Evolutionary conservation across 2,329 filamentous ascomycete genomes (phyloP).

Genomic region (Podosphaera xanthii): DNA sequence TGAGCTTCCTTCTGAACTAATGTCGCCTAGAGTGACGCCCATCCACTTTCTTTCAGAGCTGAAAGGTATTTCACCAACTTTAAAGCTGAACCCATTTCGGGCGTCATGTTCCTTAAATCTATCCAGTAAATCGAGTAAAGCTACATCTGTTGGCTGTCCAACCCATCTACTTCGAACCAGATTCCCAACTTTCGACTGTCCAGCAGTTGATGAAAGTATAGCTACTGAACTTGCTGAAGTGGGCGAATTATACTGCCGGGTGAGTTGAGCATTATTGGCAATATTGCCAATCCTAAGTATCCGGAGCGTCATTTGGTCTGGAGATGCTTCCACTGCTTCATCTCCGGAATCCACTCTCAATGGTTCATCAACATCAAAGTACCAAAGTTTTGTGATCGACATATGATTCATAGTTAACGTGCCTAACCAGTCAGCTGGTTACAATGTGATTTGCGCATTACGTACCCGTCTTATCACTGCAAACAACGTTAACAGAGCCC

Average conservation of each 20-base stretch:
- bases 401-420: conserved; percentile 96
- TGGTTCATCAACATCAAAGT: conserved; percentile 44
- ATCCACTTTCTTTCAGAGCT: conserved; percentile 98
- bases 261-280: conserved; percentile 77
- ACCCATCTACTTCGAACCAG: conserved; percentile 68
- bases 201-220: conserved; percentile 61
- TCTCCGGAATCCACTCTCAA: conserved; percentile 27
- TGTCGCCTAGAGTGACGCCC: conserved; percentile 61
- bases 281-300: conserved; percentile 87
- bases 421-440: conserved; percentile 23
- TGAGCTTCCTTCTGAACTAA: conserved; percentile 12
- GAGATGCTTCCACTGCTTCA: conserved; percentile 29
- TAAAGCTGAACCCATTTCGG: conserved; percentile 61
- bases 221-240: conserved; percentile 51
- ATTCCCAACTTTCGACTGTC: conserved; percentile 18
- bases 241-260: conserved; percentile 44
- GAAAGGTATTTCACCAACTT: conserved; percentile 73
- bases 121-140: conserved; percentile 85
- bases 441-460: neutral
- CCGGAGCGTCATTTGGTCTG: conserved; percentile 52
- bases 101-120: conserved; percentile 79
- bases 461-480: conserved; percentile 83
- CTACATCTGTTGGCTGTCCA: conserved; percentile 90
- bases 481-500: conserved; percentile 98
- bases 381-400: conserved; percentile 93